Conservation (phyloP, 2,329 filamentous ascomycete genomes). For the Hypoxylon sp. region DNA sequence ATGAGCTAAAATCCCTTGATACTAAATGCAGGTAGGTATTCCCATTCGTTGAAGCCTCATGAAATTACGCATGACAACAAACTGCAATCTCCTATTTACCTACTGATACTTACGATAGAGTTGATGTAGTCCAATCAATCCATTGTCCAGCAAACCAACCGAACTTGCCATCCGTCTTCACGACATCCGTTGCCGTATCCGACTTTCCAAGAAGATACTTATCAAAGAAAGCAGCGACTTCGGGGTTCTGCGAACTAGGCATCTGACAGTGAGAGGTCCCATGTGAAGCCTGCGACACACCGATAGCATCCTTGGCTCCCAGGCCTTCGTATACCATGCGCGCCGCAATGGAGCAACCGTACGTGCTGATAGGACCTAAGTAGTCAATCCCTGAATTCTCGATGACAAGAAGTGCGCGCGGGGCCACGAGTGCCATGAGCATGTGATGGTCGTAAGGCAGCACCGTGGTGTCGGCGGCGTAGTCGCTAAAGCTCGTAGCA, state of each 20-base stretch:
- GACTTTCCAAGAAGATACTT: conserved; percentile 25
- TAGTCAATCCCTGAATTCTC: conserved; percentile 59
- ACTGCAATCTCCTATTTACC: background rate
- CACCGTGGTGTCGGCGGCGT: conserved; percentile 56
- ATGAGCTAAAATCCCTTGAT: no score
- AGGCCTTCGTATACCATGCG: conserved; percentile 43
- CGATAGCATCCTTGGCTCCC: conserved; percentile 35
- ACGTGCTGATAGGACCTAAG: conserved; percentile 56
- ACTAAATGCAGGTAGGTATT: no score
- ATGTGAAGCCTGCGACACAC: conserved; percentile 26
- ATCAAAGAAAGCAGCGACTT: conserved; percentile 32
- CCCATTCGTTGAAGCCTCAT: no score
- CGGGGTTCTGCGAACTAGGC: conserved; percentile 24
- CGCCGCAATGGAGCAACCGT: conserved; percentile 49
- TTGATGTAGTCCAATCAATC: conserved; percentile 23
- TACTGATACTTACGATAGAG: conserved; percentile 4
- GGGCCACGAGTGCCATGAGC: conserved; percentile 58
- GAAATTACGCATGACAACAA: no score
- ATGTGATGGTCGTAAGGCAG: conserved; percentile 61
- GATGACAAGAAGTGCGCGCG: conserved; percentile 56
- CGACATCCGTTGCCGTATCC: conserved; percentile 15
- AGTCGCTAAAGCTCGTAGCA: conserved; percentile 58
- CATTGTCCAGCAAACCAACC: conserved; percentile 20
- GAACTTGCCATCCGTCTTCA: conserved; percentile 31
- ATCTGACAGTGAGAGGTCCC: conserved; percentile 24